Evolutionary conservation across 129 eudicot genomes (phyloP).

Genomic region (Tanacetum coccineum): DNA sequence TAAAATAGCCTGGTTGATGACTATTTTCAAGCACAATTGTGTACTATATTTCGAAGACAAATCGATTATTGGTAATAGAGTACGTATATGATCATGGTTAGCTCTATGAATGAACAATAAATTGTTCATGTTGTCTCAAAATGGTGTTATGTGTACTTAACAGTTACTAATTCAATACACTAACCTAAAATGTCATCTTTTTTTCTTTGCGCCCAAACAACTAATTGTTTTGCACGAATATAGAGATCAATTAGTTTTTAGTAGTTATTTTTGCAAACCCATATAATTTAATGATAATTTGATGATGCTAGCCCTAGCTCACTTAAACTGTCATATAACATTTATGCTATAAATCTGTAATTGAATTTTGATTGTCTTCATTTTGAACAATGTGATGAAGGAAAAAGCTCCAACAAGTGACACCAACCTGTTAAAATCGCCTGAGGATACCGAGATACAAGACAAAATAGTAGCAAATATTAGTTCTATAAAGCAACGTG

Average conservation of each 20-base stretch:
- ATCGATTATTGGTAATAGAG: too few relatives aligned
- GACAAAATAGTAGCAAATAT: slow-evolving; percentile 34
- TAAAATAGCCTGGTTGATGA: too few relatives aligned
- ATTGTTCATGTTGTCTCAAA: too few relatives aligned
- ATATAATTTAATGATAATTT: neutral
- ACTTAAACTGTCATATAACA: too few relatives aligned
- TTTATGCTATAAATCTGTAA: slow-evolving; percentile 12
- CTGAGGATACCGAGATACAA: slow-evolving; percentile 43
- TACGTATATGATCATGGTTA: too few relatives aligned
- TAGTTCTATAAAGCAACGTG: slow-evolving; percentile 37
- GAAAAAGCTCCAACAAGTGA: slow-evolving; percentile 44
- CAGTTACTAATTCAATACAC: too few relatives aligned
- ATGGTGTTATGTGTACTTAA: too few relatives aligned
- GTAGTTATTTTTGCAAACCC: neutral
- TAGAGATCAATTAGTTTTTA: neutral
- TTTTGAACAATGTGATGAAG: slow-evolving; percentile 37
- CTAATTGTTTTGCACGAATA: neutral
- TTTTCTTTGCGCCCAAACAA: too few relatives aligned
- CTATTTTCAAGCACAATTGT: too few relatives aligned
- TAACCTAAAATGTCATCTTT: too few relatives aligned
- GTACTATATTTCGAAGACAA: too few relatives aligned
- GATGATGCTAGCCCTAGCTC: neutral
- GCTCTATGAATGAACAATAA: too few relatives aligned
- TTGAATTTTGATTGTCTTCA: slow-evolving; percentile 1
- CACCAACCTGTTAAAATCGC: slow-evolving; percentile 34